Evolutionary conservation across 768 basidiomycete genomes (phyloP).

Genomic region (Ramaria sp.): DNA sequence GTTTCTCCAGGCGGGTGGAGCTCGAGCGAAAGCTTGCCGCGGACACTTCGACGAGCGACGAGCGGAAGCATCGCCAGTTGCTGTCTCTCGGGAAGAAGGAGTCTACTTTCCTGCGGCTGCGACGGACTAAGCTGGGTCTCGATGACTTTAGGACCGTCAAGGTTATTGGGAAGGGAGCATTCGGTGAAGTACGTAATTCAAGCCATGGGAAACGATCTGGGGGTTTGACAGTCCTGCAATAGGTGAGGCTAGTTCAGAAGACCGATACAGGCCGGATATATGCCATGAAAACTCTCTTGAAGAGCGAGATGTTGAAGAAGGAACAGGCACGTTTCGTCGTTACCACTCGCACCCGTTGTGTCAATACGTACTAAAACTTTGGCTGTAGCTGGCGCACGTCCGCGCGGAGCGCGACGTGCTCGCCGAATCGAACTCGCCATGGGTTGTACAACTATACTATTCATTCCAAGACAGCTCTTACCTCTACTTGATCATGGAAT

Average conservation of each 20-base stretch:
- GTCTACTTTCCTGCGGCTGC: slow-evolving; percentile 76
- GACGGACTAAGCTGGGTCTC: slow-evolving; percentile 81
- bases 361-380: no score
- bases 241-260: slow-evolving; percentile 94
- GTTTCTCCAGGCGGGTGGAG: slow-evolving; percentile 63
- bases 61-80: slow-evolving; percentile 78
- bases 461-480: slow-evolving; percentile 94
- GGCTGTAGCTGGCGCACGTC: slow-evolving; percentile 81
- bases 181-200: slow-evolving; percentile 68
- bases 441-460: slow-evolving; percentile 96
- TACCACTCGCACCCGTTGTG: neutral
- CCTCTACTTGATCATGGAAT: slow-evolving; percentile 98
- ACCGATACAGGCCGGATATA: slow-evolving; percentile 96
- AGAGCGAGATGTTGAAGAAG: slow-evolving; percentile 98
- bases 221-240: neutral
- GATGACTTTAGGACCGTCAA: slow-evolving; percentile 95
- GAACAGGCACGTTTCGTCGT: slow-evolving; percentile 63
- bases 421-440: slow-evolving; percentile 87
- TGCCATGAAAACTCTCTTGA: slow-evolving; percentile 96
- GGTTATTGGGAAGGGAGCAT: slow-evolving; percentile 98
- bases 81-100: slow-evolving; percentile 80
- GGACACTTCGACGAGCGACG: slow-evolving; percentile 64
- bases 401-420: slow-evolving; percentile 95
- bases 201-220: neutral
- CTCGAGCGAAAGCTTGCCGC: slow-evolving; percentile 69